Evolutionary conservation across 2,329 filamentous ascomycete genomes (phyloP), one percentile per base, ranked within the genome.

Genomic region (Fusarium siculi): DNA sequence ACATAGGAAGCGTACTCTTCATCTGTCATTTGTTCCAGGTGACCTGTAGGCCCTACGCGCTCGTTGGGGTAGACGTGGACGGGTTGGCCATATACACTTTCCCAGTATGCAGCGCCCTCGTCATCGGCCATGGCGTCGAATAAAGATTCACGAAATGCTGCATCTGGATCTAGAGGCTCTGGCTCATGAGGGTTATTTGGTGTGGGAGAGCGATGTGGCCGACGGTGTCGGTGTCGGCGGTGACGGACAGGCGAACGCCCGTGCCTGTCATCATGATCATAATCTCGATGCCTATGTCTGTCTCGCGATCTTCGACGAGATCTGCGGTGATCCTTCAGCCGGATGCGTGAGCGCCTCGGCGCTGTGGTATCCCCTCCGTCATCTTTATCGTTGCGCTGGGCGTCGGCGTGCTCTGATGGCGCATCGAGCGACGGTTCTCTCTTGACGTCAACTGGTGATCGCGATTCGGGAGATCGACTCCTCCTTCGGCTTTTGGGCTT

Each of bases 81-180:
- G 1, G 96, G 96, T 80, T 98, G 96, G 2, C 95, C 95, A 82
- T 98, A 99, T n/a, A 99, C 93, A 21, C 90, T 90, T 81, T 98
- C 93, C 96, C 96, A 99, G 84, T 96, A 99, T 12, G 91, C 89
- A 4, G 96, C 96, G 52, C 96, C 96, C 83, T 99, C 96, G 79
- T 98, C 96, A 82, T 99, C 96, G 42, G 95, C 96, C 82, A 99
- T 92, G 37, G 96, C 96, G 81, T 99, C 96, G 83, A 98, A 98
- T 9, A 99, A 91, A 2, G 95, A 97, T 81, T 97, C 94, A 36
- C 94, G 92, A 81, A 99, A 99, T 2, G 96, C 94, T 1, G 88
- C 86, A 44, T 94, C 91, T 0, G 93, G 87, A 74, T 93, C 89
- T 21, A 93, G 84, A 1, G 84, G 80, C 4, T 83, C 82, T 7